A percentile compares a stretch with the other conserved stretches of the same genome.
These are phyloP conservation scores for Tetrahymena malaccensis DNA, from an alignment of 73 alveolate species.

Conservation along the genomic window DNA sequence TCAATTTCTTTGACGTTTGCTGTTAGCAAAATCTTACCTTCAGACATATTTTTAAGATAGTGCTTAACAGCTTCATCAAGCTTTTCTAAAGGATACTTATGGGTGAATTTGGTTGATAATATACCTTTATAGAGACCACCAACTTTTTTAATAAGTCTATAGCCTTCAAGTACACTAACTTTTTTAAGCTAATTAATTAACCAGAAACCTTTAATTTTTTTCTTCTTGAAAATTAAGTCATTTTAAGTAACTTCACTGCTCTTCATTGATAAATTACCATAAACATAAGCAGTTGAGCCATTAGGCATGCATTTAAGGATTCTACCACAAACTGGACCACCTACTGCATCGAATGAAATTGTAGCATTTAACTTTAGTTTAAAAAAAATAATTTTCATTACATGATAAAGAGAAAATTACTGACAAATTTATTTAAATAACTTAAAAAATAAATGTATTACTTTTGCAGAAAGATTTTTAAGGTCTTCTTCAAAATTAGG, in stretches of 20 bases:
- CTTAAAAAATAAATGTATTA: not conserved
- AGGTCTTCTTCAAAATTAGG: slow-evolving; percentile 44
- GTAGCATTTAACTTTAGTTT: slow-evolving; percentile 43
- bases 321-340: slow-evolving; percentile 65
- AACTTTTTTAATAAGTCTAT: not conserved
- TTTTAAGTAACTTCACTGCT: slow-evolving; percentile 39
- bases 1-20: not conserved
- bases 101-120: not conserved
- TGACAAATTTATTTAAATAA: too few species aligned
- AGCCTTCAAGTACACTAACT: not conserved
- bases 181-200: slow-evolving; percentile 8
- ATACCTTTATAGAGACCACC: not conserved
- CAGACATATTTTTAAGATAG: not conserved
- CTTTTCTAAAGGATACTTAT: not conserved
- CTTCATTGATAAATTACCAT: slow-evolving; percentile 52
- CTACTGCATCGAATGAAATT: slow-evolving; percentile 62
- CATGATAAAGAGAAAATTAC: too few species aligned
- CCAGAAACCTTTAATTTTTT: slow-evolving; percentile 52
- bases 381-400: not conserved
- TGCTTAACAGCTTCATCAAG: not conserved
- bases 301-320: slow-evolving; percentile 44
- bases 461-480: slow-evolving; percentile 27
- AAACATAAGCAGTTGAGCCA: slow-evolving; percentile 47
- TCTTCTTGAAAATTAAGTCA: slow-evolving; percentile 48
- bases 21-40: not conserved